Percentiles rank a stretch among this genome's conserved stretches.
Conservation (phyloP, 805 yeast genomes). For the Wilhelminamyces savonicus region DNA sequence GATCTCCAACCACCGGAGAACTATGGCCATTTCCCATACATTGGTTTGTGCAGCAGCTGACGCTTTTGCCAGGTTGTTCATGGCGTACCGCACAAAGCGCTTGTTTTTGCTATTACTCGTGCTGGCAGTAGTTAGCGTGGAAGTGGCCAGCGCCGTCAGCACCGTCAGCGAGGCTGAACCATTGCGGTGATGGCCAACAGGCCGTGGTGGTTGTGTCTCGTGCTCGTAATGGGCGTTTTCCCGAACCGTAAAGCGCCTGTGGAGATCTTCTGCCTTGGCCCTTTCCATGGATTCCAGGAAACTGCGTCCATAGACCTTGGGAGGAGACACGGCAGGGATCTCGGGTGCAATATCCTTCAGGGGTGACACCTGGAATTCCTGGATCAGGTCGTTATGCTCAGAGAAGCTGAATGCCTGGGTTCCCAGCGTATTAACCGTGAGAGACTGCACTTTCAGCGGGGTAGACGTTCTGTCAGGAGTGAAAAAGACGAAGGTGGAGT, state of each 20-base stretch:
- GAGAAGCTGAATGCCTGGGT: constrained; percentile 23
- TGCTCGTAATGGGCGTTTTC: constrained; percentile 12
- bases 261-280: constrained; percentile 1
- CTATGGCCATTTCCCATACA: constrained; percentile 71
- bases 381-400: constrained; percentile 18
- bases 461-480: no score
- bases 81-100: constrained; percentile 37
- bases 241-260: constrained; percentile 1
- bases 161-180: constrained; percentile 30
- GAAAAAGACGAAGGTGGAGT: no score
- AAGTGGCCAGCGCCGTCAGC: constrained; percentile 23
- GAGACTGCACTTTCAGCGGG: no score
- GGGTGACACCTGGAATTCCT: constrained; percentile 14
- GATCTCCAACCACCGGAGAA: constrained; percentile 59
- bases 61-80: constrained; percentile 27
- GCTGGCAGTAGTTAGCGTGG: constrained; percentile 25
- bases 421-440: no score
- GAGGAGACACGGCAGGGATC: neutral
- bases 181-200: constrained; percentile 12
- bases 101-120: no score
- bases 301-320: neutral
- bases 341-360: constrained; percentile 2
- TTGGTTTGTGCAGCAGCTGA: constrained; percentile 18
- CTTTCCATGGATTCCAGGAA: neutral
- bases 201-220: no score